phyloP scores from a whole-genome alignment of 345 rosid genomes.

The Cardiospermum halicacabum region DNA sequence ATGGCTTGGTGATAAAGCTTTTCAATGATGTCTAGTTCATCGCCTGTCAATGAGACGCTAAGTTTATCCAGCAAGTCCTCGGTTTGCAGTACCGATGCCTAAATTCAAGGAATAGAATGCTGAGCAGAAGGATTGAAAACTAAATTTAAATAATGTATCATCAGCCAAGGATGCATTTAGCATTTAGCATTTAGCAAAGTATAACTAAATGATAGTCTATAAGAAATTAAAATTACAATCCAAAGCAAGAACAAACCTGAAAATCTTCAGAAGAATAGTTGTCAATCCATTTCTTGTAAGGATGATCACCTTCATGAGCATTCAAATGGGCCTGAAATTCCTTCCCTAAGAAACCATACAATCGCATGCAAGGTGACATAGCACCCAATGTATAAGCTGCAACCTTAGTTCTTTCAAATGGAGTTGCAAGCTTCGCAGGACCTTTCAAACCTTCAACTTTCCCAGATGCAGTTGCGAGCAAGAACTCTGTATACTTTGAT shows the following conservation, averaged over 20 bases:
- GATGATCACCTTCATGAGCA: slow-evolving; percentile 45
- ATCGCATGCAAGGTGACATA: slow-evolving; percentile 92
- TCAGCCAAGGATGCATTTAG: slow-evolving; percentile 17
- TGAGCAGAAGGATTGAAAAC: slow-evolving; percentile 26
- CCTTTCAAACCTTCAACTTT: slow-evolving; percentile 88
- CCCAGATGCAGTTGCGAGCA: slow-evolving; percentile 95
- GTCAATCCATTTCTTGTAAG: slow-evolving; percentile 87
- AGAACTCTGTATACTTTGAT: slow-evolving; percentile 70
- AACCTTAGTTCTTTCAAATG: slow-evolving; percentile 93
- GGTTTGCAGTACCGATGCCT: slow-evolving; percentile 87
- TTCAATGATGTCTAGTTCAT: slow-evolving; percentile 86
- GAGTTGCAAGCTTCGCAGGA: slow-evolving; percentile 92
- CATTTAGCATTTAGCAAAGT: too few relatives aligned
- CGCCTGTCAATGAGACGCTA: slow-evolving; percentile 89
- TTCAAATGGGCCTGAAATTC: slow-evolving; percentile 55
- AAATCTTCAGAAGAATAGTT: slow-evolving; percentile 68
- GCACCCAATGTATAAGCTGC: slow-evolving; percentile 97
- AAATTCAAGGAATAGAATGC: slow-evolving; percentile 31
- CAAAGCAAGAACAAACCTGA: slow-evolving; percentile 45
- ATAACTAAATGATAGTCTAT: slow-evolving; percentile 11
- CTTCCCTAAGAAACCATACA: slow-evolving; percentile 80
- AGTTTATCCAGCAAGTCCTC: slow-evolving; percentile 96
- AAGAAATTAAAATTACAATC: slow-evolving; percentile 9
- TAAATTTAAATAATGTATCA: slow-evolving; percentile 25
- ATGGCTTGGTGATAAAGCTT: slow-evolving; percentile 95